phyloP scores from a whole-genome alignment of 208 protist species.

The Trypanosoma scelopori region DNA sequence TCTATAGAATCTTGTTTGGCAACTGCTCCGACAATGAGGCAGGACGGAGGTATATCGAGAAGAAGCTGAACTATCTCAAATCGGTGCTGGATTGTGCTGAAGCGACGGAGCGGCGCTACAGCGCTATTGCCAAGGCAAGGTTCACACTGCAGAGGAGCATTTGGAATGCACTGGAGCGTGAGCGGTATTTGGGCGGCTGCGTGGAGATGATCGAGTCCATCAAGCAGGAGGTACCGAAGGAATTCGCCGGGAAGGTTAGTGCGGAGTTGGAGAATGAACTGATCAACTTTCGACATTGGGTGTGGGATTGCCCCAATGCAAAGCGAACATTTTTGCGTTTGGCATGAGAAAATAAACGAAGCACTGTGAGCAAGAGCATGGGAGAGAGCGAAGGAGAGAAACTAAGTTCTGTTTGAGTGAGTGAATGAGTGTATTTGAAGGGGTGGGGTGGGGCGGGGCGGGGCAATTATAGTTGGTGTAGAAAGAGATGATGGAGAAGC shows the following conservation, averaged over 20 bases:
- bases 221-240: constrained; percentile 67
- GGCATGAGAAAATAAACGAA: constrained; percentile 11
- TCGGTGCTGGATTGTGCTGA: constrained; percentile 76
- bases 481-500: not conserved
- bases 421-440: too few species aligned
- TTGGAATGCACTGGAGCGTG: constrained; percentile 88
- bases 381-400: not conserved
- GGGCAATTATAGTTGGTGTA: too few species aligned
- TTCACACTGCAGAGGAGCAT: constrained; percentile 82
- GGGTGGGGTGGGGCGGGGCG: too few species aligned
- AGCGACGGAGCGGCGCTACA: constrained; percentile 75
- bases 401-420: too few species aligned
- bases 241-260: constrained; percentile 80
- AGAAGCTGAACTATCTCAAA: constrained; percentile 85
- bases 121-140: constrained; percentile 75
- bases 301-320: constrained; percentile 87
- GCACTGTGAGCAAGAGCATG: not conserved
- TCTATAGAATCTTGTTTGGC: constrained; percentile 77
- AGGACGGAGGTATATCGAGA: constrained; percentile 65
- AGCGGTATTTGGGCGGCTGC: constrained; percentile 83
- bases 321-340: constrained; percentile 79
- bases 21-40: constrained; percentile 68
- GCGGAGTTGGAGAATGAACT: constrained; percentile 78
- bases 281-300: constrained; percentile 87
- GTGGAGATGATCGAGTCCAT: constrained; percentile 81